Conservation (phyloP, 2,329 filamentous ascomycete species). For the Neoarthrinium moseri region DNA sequence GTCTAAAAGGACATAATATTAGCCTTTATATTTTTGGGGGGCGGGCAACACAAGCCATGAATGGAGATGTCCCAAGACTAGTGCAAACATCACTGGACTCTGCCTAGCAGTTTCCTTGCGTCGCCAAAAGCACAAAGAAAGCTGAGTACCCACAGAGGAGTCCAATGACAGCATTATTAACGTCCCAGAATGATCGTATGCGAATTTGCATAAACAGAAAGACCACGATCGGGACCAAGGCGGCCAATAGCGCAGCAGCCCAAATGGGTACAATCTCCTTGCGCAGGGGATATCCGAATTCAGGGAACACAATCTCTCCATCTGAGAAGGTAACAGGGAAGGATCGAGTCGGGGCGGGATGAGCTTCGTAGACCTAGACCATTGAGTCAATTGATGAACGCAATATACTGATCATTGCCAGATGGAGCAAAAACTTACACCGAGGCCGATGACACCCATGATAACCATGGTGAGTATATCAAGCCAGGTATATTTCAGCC, state of each 20-base stretch:
- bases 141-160: too few relatives aligned
- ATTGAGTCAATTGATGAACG: conserved; percentile 3
- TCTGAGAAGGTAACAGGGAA: conserved; percentile 67
- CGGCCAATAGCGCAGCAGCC: conserved; percentile 64
- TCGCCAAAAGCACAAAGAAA: too few relatives aligned
- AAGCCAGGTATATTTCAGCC: conserved; percentile 66
- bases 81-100: too few relatives aligned
- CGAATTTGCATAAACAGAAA: conserved; percentile 67
- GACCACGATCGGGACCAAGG: conserved; percentile 63
- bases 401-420: not conserved
- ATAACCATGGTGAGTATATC: conserved; percentile 66
- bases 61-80: too few relatives aligned
- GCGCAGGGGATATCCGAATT: conserved; percentile 70
- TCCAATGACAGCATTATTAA: conserved; percentile 70
- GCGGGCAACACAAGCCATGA: too few relatives aligned
- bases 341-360: conserved; percentile 65
- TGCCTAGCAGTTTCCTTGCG: too few relatives aligned
- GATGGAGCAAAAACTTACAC: conserved; percentile 43
- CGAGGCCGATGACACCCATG: conserved; percentile 66
- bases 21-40: too few relatives aligned
- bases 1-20: too few relatives aligned
- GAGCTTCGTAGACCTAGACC: conserved; percentile 57
- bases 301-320: conserved; percentile 66
- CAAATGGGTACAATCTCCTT: conserved; percentile 72
- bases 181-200: conserved; percentile 66